phyloP scores from a whole-genome alignment of 1,284 basidiomycete species.

The Xerocomus amazonicus region DNA sequence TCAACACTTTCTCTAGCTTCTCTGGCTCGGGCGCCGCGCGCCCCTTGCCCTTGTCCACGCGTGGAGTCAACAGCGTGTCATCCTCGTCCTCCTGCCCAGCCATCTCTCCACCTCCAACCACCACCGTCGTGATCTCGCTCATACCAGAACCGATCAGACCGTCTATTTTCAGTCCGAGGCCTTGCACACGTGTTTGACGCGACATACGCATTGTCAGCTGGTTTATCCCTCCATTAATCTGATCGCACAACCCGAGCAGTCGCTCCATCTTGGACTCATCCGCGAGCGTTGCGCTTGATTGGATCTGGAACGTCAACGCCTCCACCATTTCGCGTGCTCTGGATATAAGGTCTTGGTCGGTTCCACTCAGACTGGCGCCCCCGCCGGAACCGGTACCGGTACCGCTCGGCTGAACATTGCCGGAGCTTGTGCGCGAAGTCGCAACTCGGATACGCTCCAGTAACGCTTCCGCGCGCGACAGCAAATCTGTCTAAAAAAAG shows the following conservation, averaged over 20 bases:
- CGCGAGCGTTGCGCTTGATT: conserved; percentile 48
- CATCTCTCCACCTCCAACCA: conserved; percentile 9
- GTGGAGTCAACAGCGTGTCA: conserved; percentile 51
- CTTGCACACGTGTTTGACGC: conserved; percentile 38
- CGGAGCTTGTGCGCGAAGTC: background rate
- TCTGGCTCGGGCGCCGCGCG: conserved; percentile 65
- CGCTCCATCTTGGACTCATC: conserved; percentile 60
- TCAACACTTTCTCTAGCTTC: conserved; percentile 63
- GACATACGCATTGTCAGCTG: conserved; percentile 37
- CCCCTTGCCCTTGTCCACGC: conserved; percentile 71
- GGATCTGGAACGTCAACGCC: conserved; percentile 49
- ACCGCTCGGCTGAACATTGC: background rate
- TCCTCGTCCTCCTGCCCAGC: conserved; percentile 34
- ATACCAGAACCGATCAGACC: conserved; percentile 8
- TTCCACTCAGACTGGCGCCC: background rate
- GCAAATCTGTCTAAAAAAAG: conserved; percentile 6
- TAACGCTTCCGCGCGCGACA: conserved; percentile 44
- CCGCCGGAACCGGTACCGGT: background rate
- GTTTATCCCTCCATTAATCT: conserved; percentile 51
- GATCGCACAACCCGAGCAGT: conserved; percentile 70
- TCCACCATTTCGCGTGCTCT: conserved; percentile 52
- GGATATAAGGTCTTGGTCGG: conserved; percentile 38
- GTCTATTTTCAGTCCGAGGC: conserved; percentile 44
- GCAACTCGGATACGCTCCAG: conserved; percentile 44
- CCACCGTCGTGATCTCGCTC: background rate